Percentiles rank a stretch among this genome's conserved stretches.
phyloP scores from a whole-genome alignment of 495 filamentous ascomycete species.

The Penicillium coprophilum region DNA sequence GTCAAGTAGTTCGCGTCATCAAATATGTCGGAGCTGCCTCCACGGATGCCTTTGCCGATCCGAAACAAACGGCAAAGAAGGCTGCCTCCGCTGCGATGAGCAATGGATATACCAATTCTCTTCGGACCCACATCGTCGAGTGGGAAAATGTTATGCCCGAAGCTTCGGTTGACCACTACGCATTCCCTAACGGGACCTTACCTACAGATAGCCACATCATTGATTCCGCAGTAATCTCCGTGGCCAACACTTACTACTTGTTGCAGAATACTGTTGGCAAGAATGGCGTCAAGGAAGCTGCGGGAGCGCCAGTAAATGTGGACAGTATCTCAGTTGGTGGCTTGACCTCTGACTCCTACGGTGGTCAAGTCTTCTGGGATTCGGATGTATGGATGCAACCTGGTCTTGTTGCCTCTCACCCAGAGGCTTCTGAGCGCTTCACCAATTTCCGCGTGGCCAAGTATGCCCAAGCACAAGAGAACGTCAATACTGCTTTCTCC shows the following conservation, averaged over 20 bases:
- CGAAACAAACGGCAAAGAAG: slow-evolving; percentile 48
- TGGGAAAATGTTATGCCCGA: slow-evolving; percentile 55
- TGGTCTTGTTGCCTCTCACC: slow-evolving; percentile 58
- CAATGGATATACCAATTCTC: slow-evolving; percentile 48
- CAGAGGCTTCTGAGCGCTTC: slow-evolving; percentile 55
- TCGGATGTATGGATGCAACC: slow-evolving; percentile 69
- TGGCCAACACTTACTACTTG: slow-evolving; percentile 68
- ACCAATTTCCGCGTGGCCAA: slow-evolving; percentile 57
- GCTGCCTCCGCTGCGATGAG: slow-evolving; percentile 44
- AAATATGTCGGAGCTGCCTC: slow-evolving; percentile 65
- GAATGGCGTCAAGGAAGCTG: slow-evolving; percentile 45
- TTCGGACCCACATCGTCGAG: slow-evolving; percentile 51
- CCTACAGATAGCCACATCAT: slow-evolving; percentile 59
- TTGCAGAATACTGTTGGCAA: slow-evolving; percentile 64
- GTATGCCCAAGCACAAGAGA: slow-evolving; percentile 53
- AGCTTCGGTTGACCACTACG: slow-evolving; percentile 62
- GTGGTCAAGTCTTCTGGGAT: slow-evolving; percentile 64
- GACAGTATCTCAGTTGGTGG: slow-evolving; percentile 64
- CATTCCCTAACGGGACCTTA: slow-evolving; percentile 58
- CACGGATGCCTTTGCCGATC: slow-evolving; percentile 57
- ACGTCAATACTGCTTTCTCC: slow-evolving; percentile 44
- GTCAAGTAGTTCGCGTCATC: slow-evolving; percentile 48
- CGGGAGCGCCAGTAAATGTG: slow-evolving; percentile 46
- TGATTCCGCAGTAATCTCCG: slow-evolving; percentile 61
- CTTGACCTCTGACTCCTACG: slow-evolving; percentile 62